Conservation (phyloP, 257 asterid species). For the Lavandula angustifolia region DNA sequence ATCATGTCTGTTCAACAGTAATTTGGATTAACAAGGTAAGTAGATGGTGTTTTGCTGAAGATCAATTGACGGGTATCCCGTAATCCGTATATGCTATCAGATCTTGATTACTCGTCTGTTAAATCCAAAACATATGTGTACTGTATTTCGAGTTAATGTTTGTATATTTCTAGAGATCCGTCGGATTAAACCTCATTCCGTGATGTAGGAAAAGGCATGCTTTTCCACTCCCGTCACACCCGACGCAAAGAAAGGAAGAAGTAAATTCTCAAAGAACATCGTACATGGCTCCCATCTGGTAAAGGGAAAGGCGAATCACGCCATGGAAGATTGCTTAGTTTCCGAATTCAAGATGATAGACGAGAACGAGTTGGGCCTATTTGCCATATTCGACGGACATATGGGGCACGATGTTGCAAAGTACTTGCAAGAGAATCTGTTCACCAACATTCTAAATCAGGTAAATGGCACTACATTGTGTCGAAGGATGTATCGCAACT, state of each 20-base stretch:
- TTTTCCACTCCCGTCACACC: constrained; percentile 67
- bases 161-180: too few relatives aligned
- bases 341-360: constrained; percentile 58
- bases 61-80: too few relatives aligned
- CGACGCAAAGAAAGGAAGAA: constrained; percentile 55
- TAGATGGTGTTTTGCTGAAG: too few relatives aligned
- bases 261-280: constrained; percentile 48
- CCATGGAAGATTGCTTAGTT: constrained; percentile 88
- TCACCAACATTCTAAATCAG: constrained; percentile 71
- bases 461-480: constrained; percentile 31
- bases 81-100: too few relatives aligned
- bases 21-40: not conserved
- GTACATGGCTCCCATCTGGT: constrained; percentile 68
- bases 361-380: constrained; percentile 71
- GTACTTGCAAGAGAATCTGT: constrained; percentile 68
- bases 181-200: constrained; percentile 3
- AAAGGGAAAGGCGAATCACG: constrained; percentile 79
- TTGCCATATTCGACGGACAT: constrained; percentile 92
- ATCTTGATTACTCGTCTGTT: too few relatives aligned
- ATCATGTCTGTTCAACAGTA: not conserved
- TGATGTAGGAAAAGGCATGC: constrained; percentile 73
- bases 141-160: too few relatives aligned
- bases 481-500: not conserved
- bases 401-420: constrained; percentile 85
- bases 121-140: too few relatives aligned